Evolutionary conservation across 495 filamentous ascomycete genomes (phyloP).

Genomic region (Aspergillus sparsus): DNA sequence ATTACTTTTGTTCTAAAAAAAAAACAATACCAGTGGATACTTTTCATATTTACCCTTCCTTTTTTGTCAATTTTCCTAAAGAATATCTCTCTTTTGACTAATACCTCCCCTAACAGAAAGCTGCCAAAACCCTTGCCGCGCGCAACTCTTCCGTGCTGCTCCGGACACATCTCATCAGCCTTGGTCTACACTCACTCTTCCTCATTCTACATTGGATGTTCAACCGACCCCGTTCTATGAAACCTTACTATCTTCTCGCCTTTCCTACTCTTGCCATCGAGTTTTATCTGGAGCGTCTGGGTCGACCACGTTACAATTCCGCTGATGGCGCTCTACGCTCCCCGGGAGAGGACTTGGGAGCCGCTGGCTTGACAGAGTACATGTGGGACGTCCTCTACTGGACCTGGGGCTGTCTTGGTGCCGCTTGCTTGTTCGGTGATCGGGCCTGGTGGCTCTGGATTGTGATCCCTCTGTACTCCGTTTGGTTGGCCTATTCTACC

Average conservation of each 20-base stretch:
- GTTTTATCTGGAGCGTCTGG: slow-evolving; percentile 77
- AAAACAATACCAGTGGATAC: no score
- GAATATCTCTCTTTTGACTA: slow-evolving; percentile 6
- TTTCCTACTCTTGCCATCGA: slow-evolving; percentile 76
- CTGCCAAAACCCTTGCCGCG: slow-evolving; percentile 84
- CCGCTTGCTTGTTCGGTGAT: slow-evolving; percentile 70
- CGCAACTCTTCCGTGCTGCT: slow-evolving; percentile 73
- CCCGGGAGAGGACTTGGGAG: slow-evolving; percentile 85
- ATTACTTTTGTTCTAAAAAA: no score
- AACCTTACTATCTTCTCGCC: slow-evolving; percentile 71
- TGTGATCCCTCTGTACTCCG: slow-evolving; percentile 69
- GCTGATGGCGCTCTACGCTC: slow-evolving; percentile 66
- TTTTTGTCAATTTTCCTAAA: not conserved
- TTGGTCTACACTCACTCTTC: slow-evolving; percentile 70
- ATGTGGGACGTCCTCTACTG: slow-evolving; percentile 97
- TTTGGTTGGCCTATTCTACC: slow-evolving; percentile 65
- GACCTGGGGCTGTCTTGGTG: slow-evolving; percentile 69
- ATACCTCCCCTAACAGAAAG: slow-evolving; percentile 63
- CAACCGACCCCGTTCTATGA: slow-evolving; percentile 64
- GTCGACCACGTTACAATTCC: slow-evolving; percentile 69
- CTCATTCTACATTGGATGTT: slow-evolving; percentile 66
- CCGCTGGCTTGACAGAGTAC: slow-evolving; percentile 89
- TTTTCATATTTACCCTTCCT: no score
- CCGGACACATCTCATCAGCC: slow-evolving; percentile 74
- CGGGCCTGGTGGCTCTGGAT: slow-evolving; percentile 75